A percentile compares a stretch with the other conserved stretches of the same genome.
These are phyloP conservation scores for Elaeis oleifera DNA, from an alignment of 202 grass and related monocot genomes.

Conservation along the genomic window DNA sequence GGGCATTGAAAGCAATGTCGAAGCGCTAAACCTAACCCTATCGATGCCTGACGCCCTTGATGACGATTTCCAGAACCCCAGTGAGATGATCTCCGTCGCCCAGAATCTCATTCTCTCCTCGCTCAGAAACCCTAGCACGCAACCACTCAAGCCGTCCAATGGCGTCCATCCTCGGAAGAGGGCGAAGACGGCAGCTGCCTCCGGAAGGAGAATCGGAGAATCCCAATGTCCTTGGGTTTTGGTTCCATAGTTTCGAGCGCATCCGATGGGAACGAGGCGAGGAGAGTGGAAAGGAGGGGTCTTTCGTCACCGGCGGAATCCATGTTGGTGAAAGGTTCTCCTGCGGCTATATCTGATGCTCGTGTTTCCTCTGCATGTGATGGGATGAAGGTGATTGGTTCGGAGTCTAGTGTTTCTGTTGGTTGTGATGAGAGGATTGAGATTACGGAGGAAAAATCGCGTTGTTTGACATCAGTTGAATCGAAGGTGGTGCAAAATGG, in stretches of 20 bases:
- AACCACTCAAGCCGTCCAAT: slow-evolving; percentile 33
- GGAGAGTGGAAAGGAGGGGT: too few relatives aligned
- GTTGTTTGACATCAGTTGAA: slow-evolving; percentile 13
- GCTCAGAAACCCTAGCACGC: slow-evolving; percentile 11
- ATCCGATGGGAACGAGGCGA: too few relatives aligned
- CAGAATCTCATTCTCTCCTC: slow-evolving; percentile 20
- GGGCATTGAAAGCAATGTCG: neutral
- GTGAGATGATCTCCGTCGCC: slow-evolving; percentile 9
- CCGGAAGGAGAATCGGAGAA: slow-evolving; percentile 44
- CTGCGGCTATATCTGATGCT: too few relatives aligned
- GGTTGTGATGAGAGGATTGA: neutral
- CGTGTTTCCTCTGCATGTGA: too few relatives aligned
- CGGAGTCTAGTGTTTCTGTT: too few relatives aligned
- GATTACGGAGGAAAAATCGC: neutral
- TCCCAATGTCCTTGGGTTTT: neutral
- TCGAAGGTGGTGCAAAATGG: slow-evolving; percentile 13
- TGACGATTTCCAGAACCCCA: slow-evolving; percentile 65
- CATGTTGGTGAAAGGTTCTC: too few relatives aligned
- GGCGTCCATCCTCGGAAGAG: slow-evolving; percentile 35
- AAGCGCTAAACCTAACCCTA: slow-evolving; percentile 6
- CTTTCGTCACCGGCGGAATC: neutral
- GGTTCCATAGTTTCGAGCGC: slow-evolving; percentile 18
- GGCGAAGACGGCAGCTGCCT: slow-evolving; percentile 7
- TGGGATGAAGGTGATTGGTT: too few relatives aligned
- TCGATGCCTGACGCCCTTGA: slow-evolving; percentile 22